Base-by-base conservation (phyloP, 2,329 filamentous ascomycete genomes). In the Colletotrichum orbiculare region DNA sequence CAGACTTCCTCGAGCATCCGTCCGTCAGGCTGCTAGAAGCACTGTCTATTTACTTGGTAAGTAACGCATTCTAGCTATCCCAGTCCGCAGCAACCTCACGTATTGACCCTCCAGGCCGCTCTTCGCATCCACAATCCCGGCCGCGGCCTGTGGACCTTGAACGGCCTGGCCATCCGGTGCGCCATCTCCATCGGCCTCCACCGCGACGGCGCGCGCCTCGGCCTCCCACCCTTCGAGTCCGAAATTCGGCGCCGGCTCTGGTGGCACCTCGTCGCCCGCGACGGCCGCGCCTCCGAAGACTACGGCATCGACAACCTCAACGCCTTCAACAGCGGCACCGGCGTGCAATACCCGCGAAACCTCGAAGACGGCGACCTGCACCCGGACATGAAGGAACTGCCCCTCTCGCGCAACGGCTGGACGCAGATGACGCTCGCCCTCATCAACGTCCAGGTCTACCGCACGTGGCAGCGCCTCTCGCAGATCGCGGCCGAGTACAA, bases 351-450 rank as follows among this genome's bases (percentile, higher is more conserved):
- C 73, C 85, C 86, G 1, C 76, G 84, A 3, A 89, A 89, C 60
- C 74, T 88, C 46, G 82, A 88, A 58, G 87, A 89, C 66, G 71
- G 69, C 12, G 83, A 87, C 46, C 72, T 89, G 1, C 72, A 74
- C 4, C 83, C 85, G 0, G 76, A 77, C 6, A 85, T 84, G 79
- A 76, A 72, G 8, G 77, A 81, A 0, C 78, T 83, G 2, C 84
- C 85, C 0, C 69, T 78, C 0, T 79, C 84, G 11, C 78, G 83
- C 2, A 69, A 73, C 2, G 83, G 83, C 13, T 88, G 85, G 73
- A 89, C 87, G 0, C 82, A 85, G 37, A 87, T 88, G 81, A 83
- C 85, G 0, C 82, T 87, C 60, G 79, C 78, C 10, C 71, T 89
- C 3, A 80, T 87, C n/a, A 79, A 81, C 6, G 84, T 83, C 67